Evolutionary conservation across 1,139 yeast species (phyloP), one percentile per base, ranked within the genome.

Genomic region (Diutina rugosa): DNA sequence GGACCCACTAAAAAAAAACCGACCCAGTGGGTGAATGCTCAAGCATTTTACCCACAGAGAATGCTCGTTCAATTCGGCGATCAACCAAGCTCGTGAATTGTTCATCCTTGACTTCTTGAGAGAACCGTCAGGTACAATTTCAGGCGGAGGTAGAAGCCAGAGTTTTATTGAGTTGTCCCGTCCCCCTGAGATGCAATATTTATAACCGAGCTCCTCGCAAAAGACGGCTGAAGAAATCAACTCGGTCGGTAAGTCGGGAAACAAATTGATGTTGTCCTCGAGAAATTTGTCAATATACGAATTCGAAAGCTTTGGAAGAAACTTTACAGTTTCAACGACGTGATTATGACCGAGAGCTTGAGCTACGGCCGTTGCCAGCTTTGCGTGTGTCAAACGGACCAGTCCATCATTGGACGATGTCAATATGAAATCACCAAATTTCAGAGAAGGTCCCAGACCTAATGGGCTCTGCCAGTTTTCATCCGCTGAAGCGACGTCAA

Each of bases 341-440:
- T 90, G 96, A 26, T 79, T 79, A 69, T 91, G 97, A 0, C 95
- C 95, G 32, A 85, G 68, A 62, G 89, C 76, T 55, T 84, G 71
- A 1, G 89, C 80, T 18, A 85, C 69, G 3, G 90, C 90, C 2
- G 84, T 84, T 0, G 93, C 90, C 1, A 87, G 76, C 26, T 77
- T 80, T 55, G 82, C 80, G 58, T 76, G 76, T 0, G 88, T 79
- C 44, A 90, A 68, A 61, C 96, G 71, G 0, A 86, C 80, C 49
- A 88, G 80, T 58, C 87, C 90, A 69, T 90, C 98, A 61, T 86
- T 87, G 8, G 96, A 87, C 51, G 91, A 90, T 0, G 95, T 84
- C 21, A 90, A 61, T 1, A 90, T 62, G 63, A 78, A 87, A 57
- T 83, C 86, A 3, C 85, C 85, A 35, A 65, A 60, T 30, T 55